Percentiles rank a stretch among this genome's conserved stretches.
phyloP scores from a whole-genome alignment of 2,329 filamentous ascomycete genomes.

The Xylaria hypoxylon region DNA sequence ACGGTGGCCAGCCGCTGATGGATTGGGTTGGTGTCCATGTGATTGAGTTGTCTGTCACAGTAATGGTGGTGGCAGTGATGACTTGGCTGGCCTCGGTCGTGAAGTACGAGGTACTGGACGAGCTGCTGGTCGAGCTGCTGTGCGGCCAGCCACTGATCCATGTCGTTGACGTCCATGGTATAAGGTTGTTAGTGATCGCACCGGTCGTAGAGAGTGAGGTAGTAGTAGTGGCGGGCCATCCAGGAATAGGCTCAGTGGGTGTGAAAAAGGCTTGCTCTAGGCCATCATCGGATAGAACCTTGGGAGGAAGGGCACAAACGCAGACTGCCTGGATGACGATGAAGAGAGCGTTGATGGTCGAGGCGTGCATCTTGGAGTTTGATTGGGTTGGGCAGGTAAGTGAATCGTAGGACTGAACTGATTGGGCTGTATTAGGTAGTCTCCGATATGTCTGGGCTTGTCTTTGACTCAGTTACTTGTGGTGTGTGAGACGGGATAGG shows the following conservation, averaged over 20 bases:
- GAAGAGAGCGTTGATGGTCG: slow-evolving; percentile 26
- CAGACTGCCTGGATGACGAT: slow-evolving; percentile 31
- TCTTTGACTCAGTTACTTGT: not conserved
- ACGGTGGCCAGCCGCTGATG: slow-evolving; percentile 31
- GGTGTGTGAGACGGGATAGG: not conserved
- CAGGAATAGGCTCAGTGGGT: slow-evolving; percentile 27
- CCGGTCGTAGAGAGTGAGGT: slow-evolving; percentile 1
- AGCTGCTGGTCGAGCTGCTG: slow-evolving; percentile 3
- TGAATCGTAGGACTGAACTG: slow-evolving; percentile 2
- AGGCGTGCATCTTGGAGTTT: slow-evolving; percentile 33
- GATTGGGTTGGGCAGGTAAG: slow-evolving; percentile 13
- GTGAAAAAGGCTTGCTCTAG: slow-evolving; percentile 21
- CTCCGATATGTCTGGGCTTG: slow-evolving; percentile 17
- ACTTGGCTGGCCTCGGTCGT: slow-evolving; percentile 25
- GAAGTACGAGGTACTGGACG: slow-evolving; percentile 22
- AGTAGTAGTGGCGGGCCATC: slow-evolving; percentile 27
- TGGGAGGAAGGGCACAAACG: slow-evolving; percentile 36
- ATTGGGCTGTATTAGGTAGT: slow-evolving; percentile 6
- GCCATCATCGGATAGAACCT: slow-evolving; percentile 10
- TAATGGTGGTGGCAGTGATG: slow-evolving; percentile 36
- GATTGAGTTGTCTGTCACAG: slow-evolving; percentile 37
- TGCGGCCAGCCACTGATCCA: slow-evolving; percentile 22
- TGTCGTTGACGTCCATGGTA: slow-evolving; percentile 12
- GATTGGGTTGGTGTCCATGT: slow-evolving; percentile 30
- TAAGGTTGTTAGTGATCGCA: not conserved